Evolutionary conservation across 306 rosid genomes (phyloP), one percentile per base, ranked within the genome.

Genomic region (Argentina anserina): DNA sequence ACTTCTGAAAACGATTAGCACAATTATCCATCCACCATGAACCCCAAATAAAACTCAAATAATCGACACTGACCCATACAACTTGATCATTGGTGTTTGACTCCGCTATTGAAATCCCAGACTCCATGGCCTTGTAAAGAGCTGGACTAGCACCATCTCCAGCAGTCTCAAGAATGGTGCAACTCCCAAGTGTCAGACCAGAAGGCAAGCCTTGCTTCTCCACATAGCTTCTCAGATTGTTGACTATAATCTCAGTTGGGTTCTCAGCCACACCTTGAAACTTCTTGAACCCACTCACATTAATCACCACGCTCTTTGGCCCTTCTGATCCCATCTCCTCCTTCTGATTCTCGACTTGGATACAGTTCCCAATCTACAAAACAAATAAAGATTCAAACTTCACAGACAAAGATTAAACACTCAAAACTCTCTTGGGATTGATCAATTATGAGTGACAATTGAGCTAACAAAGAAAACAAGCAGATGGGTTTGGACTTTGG

Each of bases 241-340:
- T 79, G 12, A 90, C 92, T 41, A 92, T 84, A 2, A 52, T 13
- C 76, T 92, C 98, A 2, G 98, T 84, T 23, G 98, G 98, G 79
- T 92, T 92, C 41, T 85, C 87, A 12, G 87, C 65, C 42, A 92
- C 95, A 25, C 98, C 98, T 60, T 81, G 90, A 75, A 92, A 92
- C 81, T 80, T 92, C 75, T 86, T 92, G 81, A 90, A 92, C 65
- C 98, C 98, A 49, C 91, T 92, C 34, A 92, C 89, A 66, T 90
- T 88, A 78, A 92, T 77, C 28, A 87, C 87, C n/a, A 90, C 75
- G 7, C 60, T 71, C 81, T 80, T 86, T 80, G 89, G 87, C 58
- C 90, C 92, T 86, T 92, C 97, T 65, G 98, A 92, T 71, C 97
- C 95, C 97, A 90, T 92, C 81, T 84, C 84, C 67, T 67, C 37